A percentile compares a stretch with the other conserved stretches of the same genome.
Conservation (phyloP, 75 land plant species). For the Pinus taeda region DNA sequence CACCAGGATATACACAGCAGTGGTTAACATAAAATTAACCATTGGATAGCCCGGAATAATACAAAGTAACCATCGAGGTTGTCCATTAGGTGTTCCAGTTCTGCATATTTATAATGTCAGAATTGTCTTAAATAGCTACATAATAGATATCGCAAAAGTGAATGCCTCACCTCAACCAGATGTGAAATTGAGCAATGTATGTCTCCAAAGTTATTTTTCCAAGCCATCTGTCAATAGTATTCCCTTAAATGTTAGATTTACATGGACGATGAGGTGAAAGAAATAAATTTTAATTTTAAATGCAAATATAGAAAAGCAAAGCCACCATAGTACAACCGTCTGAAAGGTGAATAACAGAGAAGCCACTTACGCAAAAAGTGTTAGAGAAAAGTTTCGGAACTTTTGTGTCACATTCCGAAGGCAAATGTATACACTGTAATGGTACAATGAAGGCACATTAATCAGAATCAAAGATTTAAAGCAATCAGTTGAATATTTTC, state of each 20-base stretch:
- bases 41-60: conserved; percentile 83
- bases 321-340: conserved; percentile 2
- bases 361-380: conserved; percentile 90
- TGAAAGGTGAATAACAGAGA: not conserved
- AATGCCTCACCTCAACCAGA: conserved; percentile 80
- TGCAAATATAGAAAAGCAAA: not conserved
- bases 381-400: conserved; percentile 65
- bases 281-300: not conserved
- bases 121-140: conserved; percentile 1
- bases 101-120: conserved; percentile 41
- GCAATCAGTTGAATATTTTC: not conserved
- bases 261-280: not conserved
- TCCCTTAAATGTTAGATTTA: conserved; percentile 5
- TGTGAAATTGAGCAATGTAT: conserved; percentile 91
- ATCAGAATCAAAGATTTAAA: not conserved
- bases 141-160: not conserved
- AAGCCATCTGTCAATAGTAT: conserved; percentile 67
- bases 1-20: conserved; percentile 72
- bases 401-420: conserved; percentile 78
- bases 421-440: conserved; percentile 79
- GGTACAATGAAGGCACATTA: conserved; percentile 2
- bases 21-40: conserved; percentile 88
- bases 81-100: conserved; percentile 79
- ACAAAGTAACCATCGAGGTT: conserved; percentile 79
- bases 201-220: conserved; percentile 97